Evolutionary conservation across 2,329 filamentous ascomycete genomes (phyloP).

Genomic region (Hypoxylon sp.): DNA sequence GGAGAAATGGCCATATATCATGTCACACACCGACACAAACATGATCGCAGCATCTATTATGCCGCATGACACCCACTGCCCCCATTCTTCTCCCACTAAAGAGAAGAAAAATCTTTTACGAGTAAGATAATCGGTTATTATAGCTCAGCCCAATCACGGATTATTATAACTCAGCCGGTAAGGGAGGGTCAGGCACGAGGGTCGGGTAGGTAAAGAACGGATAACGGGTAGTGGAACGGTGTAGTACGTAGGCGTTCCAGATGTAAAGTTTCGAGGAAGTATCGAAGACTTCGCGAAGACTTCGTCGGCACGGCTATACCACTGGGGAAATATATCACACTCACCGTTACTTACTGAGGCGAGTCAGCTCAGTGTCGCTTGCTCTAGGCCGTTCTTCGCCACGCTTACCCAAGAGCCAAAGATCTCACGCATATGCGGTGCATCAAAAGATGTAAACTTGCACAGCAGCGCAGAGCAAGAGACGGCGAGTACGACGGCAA

Average conservation of each 20-base stretch:
- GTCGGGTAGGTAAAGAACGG: slow-evolving; percentile 6
- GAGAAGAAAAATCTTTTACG: slow-evolving; percentile 5
- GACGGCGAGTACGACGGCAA: slow-evolving; percentile 1
- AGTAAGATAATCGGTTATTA: slow-evolving; percentile 22
- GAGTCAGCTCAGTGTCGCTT: background rate
- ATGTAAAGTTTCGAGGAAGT: slow-evolving; percentile 38
- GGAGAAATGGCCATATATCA: slow-evolving; percentile 26
- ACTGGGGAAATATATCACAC: slow-evolving; percentile 23
- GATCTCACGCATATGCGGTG: slow-evolving; percentile 24
- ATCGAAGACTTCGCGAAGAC: slow-evolving; percentile 30
- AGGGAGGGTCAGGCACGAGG: slow-evolving; percentile 24
- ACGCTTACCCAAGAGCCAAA: slow-evolving; percentile 28
- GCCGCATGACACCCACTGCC: slow-evolving; percentile 32
- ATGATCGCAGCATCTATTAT: slow-evolving; percentile 9
- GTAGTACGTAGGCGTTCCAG: slow-evolving; percentile 9
- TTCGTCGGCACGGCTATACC: slow-evolving; percentile 9
- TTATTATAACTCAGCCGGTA: slow-evolving; percentile 38
- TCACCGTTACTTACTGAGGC: slow-evolving; percentile 16
- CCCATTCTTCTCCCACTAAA: slow-evolving; percentile 13
- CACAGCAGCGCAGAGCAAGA: slow-evolving; percentile 11
- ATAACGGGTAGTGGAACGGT: slow-evolving; percentile 7
- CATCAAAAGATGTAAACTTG: slow-evolving; percentile 19
- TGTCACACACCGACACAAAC: slow-evolving; percentile 31
- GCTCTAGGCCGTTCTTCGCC: slow-evolving; percentile 21
- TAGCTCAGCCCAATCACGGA: slow-evolving; percentile 36